These are phyloP conservation scores for Penicillium flavigenum DNA, from an alignment of 495 filamentous ascomycete species.

Conservation along the genomic window DNA sequence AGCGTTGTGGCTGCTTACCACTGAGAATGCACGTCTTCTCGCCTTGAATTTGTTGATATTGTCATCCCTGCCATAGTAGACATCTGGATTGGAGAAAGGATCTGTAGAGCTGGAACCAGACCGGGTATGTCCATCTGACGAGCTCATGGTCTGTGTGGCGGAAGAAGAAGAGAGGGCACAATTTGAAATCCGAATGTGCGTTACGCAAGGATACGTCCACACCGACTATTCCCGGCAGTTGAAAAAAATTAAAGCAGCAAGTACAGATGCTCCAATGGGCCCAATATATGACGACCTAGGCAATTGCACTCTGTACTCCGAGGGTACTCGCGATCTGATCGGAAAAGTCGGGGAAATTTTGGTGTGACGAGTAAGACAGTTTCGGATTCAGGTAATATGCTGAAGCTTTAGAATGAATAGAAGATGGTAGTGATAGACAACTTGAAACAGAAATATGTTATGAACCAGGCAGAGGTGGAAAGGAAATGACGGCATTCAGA, in stretches of 20 bases:
- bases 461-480: slow-evolving; percentile 20
- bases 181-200: slow-evolving; percentile 23
- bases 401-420: neutral
- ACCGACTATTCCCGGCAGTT: slow-evolving; percentile 25
- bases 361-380: neutral
- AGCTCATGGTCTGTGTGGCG: slow-evolving; percentile 33
- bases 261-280: neutral
- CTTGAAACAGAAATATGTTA: slow-evolving; percentile 2
- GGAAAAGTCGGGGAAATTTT: neutral
- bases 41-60: slow-evolving; percentile 33
- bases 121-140: slow-evolving; percentile 31
- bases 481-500: slow-evolving; percentile 23
- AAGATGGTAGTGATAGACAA: slow-evolving; percentile 5
- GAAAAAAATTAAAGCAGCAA: slow-evolving; percentile 2
- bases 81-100: slow-evolving; percentile 48
- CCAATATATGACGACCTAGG: neutral
- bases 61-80: slow-evolving; percentile 52
- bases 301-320: neutral
- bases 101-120: slow-evolving; percentile 41
- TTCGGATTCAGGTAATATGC: neutral
- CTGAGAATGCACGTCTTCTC: slow-evolving; percentile 47
- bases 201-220: slow-evolving; percentile 24
- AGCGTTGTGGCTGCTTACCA: slow-evolving; percentile 42
- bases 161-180: slow-evolving; percentile 10
- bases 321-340: slow-evolving; percentile 1